These are phyloP conservation scores for Talaromyces pinophilus DNA, from an alignment of 2,329 filamentous ascomycete genomes.

Conservation along the genomic window DNA sequence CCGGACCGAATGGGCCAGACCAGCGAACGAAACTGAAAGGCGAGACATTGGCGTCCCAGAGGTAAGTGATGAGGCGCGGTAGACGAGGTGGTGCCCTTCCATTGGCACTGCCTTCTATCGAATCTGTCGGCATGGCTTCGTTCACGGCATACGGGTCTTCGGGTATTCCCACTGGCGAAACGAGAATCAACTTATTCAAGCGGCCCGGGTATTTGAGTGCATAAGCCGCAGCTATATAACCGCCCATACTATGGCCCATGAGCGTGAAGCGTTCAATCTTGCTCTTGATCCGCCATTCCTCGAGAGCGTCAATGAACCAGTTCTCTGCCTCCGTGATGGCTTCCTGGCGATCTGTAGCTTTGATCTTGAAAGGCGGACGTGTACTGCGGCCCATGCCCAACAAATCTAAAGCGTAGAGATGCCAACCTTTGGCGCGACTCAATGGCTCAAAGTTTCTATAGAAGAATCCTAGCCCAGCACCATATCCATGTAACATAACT, in stretches of 20 bases:
- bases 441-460: slow-evolving; percentile 96
- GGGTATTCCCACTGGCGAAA: slow-evolving; percentile 90
- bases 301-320: slow-evolving; percentile 94
- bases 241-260: slow-evolving; percentile 88
- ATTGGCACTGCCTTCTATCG: slow-evolving; percentile 49
- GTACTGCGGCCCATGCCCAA: slow-evolving; percentile 91
- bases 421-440: slow-evolving; percentile 76
- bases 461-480: slow-evolving; percentile 93
- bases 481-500: slow-evolving; percentile 96
- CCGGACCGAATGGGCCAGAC: slow-evolving; percentile 83
- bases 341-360: slow-evolving; percentile 74
- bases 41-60: slow-evolving; percentile 97
- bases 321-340: slow-evolving; percentile 87
- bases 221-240: slow-evolving; percentile 93
- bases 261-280: slow-evolving; percentile 93
- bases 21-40: slow-evolving; percentile 89
- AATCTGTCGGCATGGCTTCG: slow-evolving; percentile 75
- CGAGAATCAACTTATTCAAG: slow-evolving; percentile 93
- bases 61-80: slow-evolving; percentile 83
- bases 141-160: slow-evolving; percentile 89
- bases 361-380: slow-evolving; percentile 79
- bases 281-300: slow-evolving; percentile 88
- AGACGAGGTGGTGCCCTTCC: slow-evolving; percentile 56
- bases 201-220: slow-evolving; percentile 93
- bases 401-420: slow-evolving; percentile 90